Evolutionary conservation across 495 filamentous ascomycete genomes (phyloP), one percentile per base, ranked within the genome.

Genomic region (Talaromyces liani): DNA sequence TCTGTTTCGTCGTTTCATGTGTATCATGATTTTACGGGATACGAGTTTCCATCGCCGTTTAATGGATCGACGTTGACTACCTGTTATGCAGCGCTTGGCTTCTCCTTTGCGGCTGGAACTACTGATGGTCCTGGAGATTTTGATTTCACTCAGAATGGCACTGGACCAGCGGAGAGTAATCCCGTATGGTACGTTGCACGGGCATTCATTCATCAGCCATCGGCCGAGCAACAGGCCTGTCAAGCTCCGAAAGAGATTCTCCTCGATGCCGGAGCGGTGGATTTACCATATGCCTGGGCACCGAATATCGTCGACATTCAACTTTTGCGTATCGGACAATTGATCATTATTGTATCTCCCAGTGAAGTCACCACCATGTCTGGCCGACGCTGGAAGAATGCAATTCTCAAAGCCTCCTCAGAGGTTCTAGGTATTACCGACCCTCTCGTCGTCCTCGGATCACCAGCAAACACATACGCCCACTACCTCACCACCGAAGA

Each of bases 291-390:
- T 75, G 79, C 84, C 16, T 98, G 94, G 94, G 86, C 88, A 2
- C 91, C 94, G 5, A 96, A 97, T 65, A 87, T 98, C 60, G 93
- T 96, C 36, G 93, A 98, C 71, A 84, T 98, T 39, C 94, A 98
- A 71, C 78, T 90, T 22, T 81, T 97, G 33, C 88, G 94, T 31
- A 89, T 96, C 4, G 94, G 94, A 7, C 92, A 96, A 70, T 75
- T 98, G 18, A 78, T 95, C 56, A 88, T 97, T 64, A 87, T 98
- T 65, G 84, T 97, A 27, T 89, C 87, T 22, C 89, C 93, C 0
- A 94, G 94, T 59, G 94, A 97, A 75, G 93, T 91, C 8, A 96
- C 89, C 0, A 97, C 93, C 2, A 98, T 98, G 93, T 87, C 92
- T 10, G 93, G 94, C 0, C 82, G 93, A 16, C 87, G 94, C 14